These are phyloP conservation scores for Fraxinus floribunda DNA, from an alignment of 305 asterid species.

Conservation along the genomic window DNA sequence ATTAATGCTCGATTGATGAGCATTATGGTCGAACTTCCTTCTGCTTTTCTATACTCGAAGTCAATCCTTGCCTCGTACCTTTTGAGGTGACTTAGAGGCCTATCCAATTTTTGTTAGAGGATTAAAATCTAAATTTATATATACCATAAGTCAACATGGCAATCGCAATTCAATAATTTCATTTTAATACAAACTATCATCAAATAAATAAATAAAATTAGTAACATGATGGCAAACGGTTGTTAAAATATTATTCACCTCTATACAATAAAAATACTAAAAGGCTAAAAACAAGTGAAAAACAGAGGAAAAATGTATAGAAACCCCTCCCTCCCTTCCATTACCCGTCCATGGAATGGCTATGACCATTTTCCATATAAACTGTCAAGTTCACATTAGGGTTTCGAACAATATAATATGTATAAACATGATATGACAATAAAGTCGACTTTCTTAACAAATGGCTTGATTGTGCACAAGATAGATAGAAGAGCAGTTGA, in stretches of 20 bases:
- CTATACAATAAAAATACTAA: no score
- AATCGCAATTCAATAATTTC: background rate
- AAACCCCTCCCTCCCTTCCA: no score
- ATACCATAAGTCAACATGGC: background rate
- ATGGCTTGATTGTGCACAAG: background rate
- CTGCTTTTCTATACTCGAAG: background rate
- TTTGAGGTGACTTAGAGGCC: background rate
- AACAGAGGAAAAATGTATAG: no score
- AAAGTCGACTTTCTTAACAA: background rate
- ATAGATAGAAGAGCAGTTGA: no score
- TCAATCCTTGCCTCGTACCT: background rate
- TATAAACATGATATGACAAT: background rate
- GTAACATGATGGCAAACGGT: background rate
- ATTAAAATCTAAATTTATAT: no score
- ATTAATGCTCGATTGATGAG: background rate
- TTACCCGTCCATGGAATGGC: no score
- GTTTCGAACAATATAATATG: no score
- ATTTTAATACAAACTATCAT: background rate
- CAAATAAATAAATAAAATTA: no score
- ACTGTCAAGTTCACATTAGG: background rate
- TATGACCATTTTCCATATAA: background rate
- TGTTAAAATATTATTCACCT: no score
- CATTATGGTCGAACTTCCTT: background rate
- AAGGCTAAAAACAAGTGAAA: background rate
- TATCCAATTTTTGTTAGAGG: background rate